phyloP scores from a whole-genome alignment of 805 yeast genomes.

The Metschnikowia amazonensis region DNA sequence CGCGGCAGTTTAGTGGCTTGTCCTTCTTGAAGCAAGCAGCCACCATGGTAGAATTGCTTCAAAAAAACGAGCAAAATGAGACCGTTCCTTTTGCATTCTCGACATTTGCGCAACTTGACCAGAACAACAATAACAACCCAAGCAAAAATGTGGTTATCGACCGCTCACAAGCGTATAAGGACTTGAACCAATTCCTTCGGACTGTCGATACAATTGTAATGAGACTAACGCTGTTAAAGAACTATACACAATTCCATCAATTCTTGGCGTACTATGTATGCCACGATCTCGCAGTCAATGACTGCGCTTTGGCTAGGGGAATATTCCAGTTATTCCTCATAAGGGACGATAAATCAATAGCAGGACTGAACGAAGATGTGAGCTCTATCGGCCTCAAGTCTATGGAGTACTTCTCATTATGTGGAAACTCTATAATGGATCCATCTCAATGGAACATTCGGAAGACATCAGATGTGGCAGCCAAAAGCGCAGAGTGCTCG shows the following conservation, averaged over 20 bases:
- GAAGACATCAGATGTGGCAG: constrained; percentile 2
- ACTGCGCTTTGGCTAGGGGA: constrained; percentile 56
- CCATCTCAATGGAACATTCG: constrained; percentile 22
- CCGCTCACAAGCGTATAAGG: constrained; percentile 20
- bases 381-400: constrained; percentile 27
- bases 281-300: constrained; percentile 18
- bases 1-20: neutral
- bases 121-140: constrained; percentile 38
- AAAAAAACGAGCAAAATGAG: neutral
- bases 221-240: constrained; percentile 18
- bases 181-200: constrained; percentile 20
- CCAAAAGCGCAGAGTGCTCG: constrained; percentile 10
- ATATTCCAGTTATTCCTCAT: constrained; percentile 58
- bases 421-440: constrained; percentile 33
- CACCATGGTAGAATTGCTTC: neutral
- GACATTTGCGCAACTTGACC: constrained; percentile 33
- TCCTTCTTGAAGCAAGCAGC: neutral
- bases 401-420: constrained; percentile 38
- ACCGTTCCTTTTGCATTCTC: constrained; percentile 24
- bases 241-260: constrained; percentile 24
- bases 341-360: constrained; percentile 56
- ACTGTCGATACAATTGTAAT: constrained; percentile 20
- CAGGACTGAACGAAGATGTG: constrained; percentile 46
- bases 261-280: constrained; percentile 29
- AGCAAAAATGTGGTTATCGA: constrained; percentile 26